Evolutionary conservation across 2,329 filamentous ascomycete genomes (phyloP), one percentile per base, ranked within the genome.

Genomic region (Arthrobotrys sinensis): DNA sequence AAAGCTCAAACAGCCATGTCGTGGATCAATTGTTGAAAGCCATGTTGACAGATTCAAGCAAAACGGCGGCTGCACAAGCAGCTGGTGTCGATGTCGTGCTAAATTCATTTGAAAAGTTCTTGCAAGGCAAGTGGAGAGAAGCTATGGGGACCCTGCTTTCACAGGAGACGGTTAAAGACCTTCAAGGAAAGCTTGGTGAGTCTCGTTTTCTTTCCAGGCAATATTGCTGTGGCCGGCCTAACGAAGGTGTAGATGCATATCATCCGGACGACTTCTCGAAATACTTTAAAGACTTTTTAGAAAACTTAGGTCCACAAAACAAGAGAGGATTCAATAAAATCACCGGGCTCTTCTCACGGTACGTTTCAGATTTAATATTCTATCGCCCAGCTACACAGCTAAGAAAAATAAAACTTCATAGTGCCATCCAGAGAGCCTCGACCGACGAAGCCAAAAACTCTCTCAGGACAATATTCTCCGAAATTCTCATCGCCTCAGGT

Each of bases 71-170:
- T 57, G 81, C 83, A 16, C 84, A 82, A 73, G 84, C 85, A 6
- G 81, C 80, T 11, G 80, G 82, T 36, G 81, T 83, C 7, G 94
- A 97, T 82, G 90, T 95, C 19, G 88, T 98, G 4, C 97, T 97
- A 82, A 92, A 92, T 28, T 92, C 94, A 0, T 98, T 97, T 83
- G 94, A 97, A 83, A 97, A 96, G 79, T 98, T 97, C 81, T 86
- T 97, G 77, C 90, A 90, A 75, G 91, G 94, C 80, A 94, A 93
- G 11, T 98, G 95, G 95, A 90, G 89, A 76, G 92, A 95, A 80
- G 91, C 93, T 81, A 94, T 97, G 87, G 95, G 95, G 0, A 90
- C 93, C 2, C 89, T 98, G 69, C 90, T 98, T 83, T 90, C 92
- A 0, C 87, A 89, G 65, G 87, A 91, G 55, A 88, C 90, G 4